Evolutionary conservation across 1,139 yeast species (phyloP).

Genomic region (Yamadazyma dendronema): DNA sequence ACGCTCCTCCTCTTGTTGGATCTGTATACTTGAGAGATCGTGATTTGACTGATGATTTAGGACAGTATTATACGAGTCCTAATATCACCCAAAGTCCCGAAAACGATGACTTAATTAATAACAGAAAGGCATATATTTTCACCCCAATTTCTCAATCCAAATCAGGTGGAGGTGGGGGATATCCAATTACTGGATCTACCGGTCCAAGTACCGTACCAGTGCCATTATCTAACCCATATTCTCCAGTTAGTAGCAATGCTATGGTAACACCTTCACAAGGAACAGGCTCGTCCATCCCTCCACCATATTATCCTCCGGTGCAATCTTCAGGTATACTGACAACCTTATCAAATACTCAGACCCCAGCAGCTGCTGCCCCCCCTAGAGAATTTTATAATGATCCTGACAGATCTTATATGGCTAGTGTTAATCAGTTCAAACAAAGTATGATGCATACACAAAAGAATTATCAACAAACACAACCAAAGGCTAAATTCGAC

Average conservation of each 20-base stretch:
- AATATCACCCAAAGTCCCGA: constrained; percentile 54
- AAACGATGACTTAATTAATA: constrained; percentile 50
- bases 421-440: constrained; percentile 18
- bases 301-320: constrained; percentile 3
- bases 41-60: constrained; percentile 73
- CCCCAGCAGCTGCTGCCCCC: constrained; percentile 8
- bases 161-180: constrained; percentile 13
- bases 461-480: constrained; percentile 19
- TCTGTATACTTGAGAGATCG: constrained; percentile 80
- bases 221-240: background rate
- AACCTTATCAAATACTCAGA: background rate
- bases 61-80: constrained; percentile 61
- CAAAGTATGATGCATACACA: constrained; percentile 18
- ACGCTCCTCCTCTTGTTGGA: constrained; percentile 90
- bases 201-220: constrained; percentile 2
- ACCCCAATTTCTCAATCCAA: constrained; percentile 50
- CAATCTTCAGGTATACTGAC: background rate
- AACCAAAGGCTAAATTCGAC: constrained; percentile 15
- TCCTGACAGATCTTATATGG: constrained; percentile 16
- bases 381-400: constrained; percentile 12
- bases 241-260: background rate
- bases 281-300: constrained; percentile 4
- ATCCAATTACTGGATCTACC: constrained; percentile 6
- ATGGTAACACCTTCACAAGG: no score
- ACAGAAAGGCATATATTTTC: constrained; percentile 42